These are phyloP conservation scores for Trichoderma citrinoviride DNA, from an alignment of 2,329 filamentous ascomycete genomes.

Conservation along the genomic window DNA sequence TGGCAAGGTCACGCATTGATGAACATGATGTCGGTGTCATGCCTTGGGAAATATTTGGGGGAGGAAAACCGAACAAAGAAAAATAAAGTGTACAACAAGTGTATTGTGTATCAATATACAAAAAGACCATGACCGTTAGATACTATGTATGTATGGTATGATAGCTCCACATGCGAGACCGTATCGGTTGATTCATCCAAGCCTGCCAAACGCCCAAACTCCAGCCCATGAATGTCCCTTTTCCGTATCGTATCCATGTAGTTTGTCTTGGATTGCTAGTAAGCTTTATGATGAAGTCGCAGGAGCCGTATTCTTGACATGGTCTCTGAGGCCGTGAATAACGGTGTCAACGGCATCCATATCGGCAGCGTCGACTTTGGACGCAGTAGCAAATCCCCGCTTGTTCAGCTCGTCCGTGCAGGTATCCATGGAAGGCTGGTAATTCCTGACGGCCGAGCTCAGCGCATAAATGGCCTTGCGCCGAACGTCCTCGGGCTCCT, in stretches of 20 bases:
- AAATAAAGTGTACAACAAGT: constrained; percentile 36
- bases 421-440: constrained; percentile 75
- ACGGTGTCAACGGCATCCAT: constrained; percentile 83
- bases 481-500: constrained; percentile 62
- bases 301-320: constrained; percentile 39
- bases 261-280: background rate
- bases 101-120: constrained; percentile 35
- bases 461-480: constrained; percentile 89
- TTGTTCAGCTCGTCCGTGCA: constrained; percentile 61
- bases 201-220: constrained; percentile 32
- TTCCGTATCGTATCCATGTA: background rate
- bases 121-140: constrained; percentile 16
- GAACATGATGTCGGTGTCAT: background rate
- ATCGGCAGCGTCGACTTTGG: constrained; percentile 72
- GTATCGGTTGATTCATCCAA: background rate
- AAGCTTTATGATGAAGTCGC: background rate
- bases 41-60: background rate
- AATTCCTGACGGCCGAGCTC: constrained; percentile 83
- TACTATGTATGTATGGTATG: constrained; percentile 9
- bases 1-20: constrained; percentile 60
- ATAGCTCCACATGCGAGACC: background rate
- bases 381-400: constrained; percentile 51
- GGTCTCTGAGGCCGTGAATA: constrained; percentile 64
- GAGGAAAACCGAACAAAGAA: constrained; percentile 26
- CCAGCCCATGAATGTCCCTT: constrained; percentile 36